Conservation (phyloP, 805 yeast species). For the Wickerhamomyces rabaulensis region DNA sequence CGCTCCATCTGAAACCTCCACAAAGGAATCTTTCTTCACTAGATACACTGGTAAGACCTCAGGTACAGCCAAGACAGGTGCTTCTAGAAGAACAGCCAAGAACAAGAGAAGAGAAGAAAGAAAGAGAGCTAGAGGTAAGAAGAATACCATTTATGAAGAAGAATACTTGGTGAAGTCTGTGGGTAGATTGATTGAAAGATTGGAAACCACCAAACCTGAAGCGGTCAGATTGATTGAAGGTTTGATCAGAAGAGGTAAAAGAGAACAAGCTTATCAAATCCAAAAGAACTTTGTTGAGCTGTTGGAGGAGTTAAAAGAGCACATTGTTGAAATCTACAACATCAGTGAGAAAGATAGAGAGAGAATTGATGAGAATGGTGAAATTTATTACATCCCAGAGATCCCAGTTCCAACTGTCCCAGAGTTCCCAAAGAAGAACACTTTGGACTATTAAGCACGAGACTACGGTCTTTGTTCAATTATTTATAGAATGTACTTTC, state of each 20-base stretch:
- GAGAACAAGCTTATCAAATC: slow-evolving; percentile 76
- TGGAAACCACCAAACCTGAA: slow-evolving; percentile 69
- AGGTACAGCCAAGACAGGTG: slow-evolving; percentile 96
- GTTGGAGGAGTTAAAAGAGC: slow-evolving; percentile 46
- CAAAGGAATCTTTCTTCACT: slow-evolving; percentile 89
- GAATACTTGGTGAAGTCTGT: slow-evolving; percentile 86
- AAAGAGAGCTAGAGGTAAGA: slow-evolving; percentile 93
- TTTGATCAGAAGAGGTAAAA: slow-evolving; percentile 62
- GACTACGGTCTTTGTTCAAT: no score
- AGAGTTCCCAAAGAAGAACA: slow-evolving; percentile 53
- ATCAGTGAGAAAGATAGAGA: slow-evolving; percentile 85
- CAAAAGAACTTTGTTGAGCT: slow-evolving; percentile 64
- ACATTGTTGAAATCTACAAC: slow-evolving; percentile 69
- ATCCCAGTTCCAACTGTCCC: slow-evolving; percentile 65
- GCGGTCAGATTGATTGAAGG: slow-evolving; percentile 71
- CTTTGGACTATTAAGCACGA: slow-evolving; percentile 58
- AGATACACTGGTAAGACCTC: slow-evolving; percentile 94
- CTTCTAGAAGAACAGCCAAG: slow-evolving; percentile 86
- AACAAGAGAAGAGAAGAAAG: slow-evolving; percentile 93
- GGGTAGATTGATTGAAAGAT: slow-evolving; percentile 81
- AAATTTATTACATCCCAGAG: slow-evolving; percentile 70
- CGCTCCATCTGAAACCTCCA: slow-evolving; percentile 91
- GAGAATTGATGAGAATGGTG: slow-evolving; percentile 85
- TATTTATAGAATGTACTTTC: no score
- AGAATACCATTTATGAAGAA: slow-evolving; percentile 96